Percentiles rank a stretch among this genome's conserved stretches.
Conservation (phyloP, 495 filamentous ascomycete genomes). For the Elasticomyces elasticus region DNA sequence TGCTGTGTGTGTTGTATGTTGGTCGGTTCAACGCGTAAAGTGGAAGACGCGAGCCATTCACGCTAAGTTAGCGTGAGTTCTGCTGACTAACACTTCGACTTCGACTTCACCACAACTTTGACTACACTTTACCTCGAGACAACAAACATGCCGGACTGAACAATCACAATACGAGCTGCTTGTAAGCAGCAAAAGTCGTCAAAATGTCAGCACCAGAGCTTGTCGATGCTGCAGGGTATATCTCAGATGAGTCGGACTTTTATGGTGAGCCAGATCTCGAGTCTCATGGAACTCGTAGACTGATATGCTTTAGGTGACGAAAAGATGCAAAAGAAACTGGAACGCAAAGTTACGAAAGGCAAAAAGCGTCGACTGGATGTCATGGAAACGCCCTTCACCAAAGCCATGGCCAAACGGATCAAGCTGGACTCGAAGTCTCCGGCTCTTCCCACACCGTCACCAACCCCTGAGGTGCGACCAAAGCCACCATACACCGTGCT, state of each 20-base stretch:
- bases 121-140: background rate
- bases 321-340: background rate
- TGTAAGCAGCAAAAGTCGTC: background rate
- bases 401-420: background rate
- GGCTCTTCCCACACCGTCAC: background rate
- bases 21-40: constrained; percentile 7
- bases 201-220: constrained; percentile 13
- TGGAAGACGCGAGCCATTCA: constrained; percentile 5
- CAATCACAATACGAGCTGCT: background rate
- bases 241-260: constrained; percentile 33
- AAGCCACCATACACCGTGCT: background rate
- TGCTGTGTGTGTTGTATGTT: background rate
- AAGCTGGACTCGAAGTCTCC: background rate
- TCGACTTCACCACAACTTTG: background rate
- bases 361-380: background rate
- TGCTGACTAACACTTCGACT: background rate
- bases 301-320: constrained; percentile 2
- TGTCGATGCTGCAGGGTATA: constrained; percentile 25
- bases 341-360: background rate
- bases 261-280: constrained; percentile 23
- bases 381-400: background rate
- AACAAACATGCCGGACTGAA: background rate
- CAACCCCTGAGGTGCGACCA: background rate
- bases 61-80: background rate
- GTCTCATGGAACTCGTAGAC: too few species aligned